Percentiles rank a stretch among this genome's conserved stretches.
phyloP scores from a whole-genome alignment of 169 alveolate species.

The Hepatocystis sp. region DNA sequence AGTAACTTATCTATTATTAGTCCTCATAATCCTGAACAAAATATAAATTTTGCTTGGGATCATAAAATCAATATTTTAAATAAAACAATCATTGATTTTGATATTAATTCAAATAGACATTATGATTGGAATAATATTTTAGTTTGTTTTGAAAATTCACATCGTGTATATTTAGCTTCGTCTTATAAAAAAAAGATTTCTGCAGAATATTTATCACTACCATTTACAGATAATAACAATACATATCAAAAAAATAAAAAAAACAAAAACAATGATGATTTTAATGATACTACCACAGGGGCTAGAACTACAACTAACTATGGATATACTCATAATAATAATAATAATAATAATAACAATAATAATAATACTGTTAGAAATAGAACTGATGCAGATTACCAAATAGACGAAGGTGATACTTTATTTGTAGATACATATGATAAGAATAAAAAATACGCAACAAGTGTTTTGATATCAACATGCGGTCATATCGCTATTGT shows the following conservation, averaged over 20 bases:
- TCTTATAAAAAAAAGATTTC: constrained; percentile 39
- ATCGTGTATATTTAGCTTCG: constrained; percentile 45
- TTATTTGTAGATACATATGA: no score
- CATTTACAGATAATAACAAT: neutral
- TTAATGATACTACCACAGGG: no score
- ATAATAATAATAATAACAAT: no score
- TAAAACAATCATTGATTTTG: constrained; percentile 55
- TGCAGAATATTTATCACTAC: constrained; percentile 34
- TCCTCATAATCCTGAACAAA: constrained; percentile 74
- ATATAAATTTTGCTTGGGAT: constrained; percentile 49
- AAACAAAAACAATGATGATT: neutral
- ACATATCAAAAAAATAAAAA: constrained; percentile 1
- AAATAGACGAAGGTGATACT: no score
- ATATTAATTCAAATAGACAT: constrained; percentile 60
- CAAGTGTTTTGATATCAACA: constrained; percentile 90
- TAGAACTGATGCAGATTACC: no score
- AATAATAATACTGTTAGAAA: no score
- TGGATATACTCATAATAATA: no score
- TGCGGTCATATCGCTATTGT: constrained; percentile 96
- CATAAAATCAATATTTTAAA: constrained; percentile 31
- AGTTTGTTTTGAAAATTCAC: constrained; percentile 31
- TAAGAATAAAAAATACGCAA: constrained; percentile 78
- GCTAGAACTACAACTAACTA: no score
- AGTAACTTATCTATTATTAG: constrained; percentile 48
- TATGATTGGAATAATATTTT: constrained; percentile 73